Conservation (phyloP, 805 yeast genomes). For the Kodamaea restingae region DNA sequence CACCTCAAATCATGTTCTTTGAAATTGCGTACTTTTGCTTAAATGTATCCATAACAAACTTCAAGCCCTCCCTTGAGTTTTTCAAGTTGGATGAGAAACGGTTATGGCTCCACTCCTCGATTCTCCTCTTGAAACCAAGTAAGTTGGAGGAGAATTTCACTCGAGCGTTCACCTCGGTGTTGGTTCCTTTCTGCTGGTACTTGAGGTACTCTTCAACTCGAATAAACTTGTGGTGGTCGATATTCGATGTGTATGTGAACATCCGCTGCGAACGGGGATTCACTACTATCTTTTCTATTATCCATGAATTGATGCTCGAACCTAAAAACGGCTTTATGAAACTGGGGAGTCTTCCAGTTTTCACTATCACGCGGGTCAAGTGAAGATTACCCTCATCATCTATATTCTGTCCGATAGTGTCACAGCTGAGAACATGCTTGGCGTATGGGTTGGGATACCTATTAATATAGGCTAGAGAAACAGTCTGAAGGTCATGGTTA, state of each 20-base stretch:
- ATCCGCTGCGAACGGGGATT: conserved; percentile 55
- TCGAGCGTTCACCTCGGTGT: conserved; percentile 49
- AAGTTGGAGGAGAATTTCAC: conserved; percentile 75
- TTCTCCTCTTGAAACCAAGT: conserved; percentile 60
- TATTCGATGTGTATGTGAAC: conserved; percentile 70
- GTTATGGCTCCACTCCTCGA: conserved; percentile 77
- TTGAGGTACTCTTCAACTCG: conserved; percentile 70
- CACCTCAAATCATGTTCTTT: conserved; percentile 4
- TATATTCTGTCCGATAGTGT: conserved; percentile 60
- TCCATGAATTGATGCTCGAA: conserved; percentile 62
- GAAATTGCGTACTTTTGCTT: conserved; percentile 25
- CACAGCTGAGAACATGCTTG: conserved; percentile 77
- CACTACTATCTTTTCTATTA: conserved; percentile 72
- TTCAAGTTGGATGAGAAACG: conserved; percentile 64
- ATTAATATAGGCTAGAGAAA: conserved; percentile 68
- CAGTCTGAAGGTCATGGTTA: conserved; percentile 64
- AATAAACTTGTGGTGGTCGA: conserved; percentile 78
- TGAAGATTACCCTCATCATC: conserved; percentile 62
- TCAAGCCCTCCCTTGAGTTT: conserved; percentile 68
- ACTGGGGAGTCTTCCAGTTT: conserved; percentile 74
- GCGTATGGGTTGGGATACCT: conserved; percentile 73
- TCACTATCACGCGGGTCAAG: conserved; percentile 70
- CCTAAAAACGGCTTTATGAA: conserved; percentile 79
- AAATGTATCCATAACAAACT: conserved; percentile 68
- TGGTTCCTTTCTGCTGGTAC: conserved; percentile 10